Conservation (phyloP, 106 monocot genomes). For the Acorus calamus region DNA sequence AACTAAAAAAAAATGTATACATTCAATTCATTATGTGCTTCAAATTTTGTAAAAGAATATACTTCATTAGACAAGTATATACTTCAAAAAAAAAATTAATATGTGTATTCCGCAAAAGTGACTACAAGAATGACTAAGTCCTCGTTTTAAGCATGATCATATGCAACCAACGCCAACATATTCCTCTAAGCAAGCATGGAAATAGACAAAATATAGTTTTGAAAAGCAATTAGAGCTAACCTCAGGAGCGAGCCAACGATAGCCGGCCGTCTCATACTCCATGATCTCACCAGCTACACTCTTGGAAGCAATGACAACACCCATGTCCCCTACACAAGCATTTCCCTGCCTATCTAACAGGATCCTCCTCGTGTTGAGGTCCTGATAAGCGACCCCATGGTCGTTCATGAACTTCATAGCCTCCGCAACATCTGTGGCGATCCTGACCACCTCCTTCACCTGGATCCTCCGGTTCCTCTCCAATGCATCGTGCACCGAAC, state of each 20-base stretch:
- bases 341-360: constrained; percentile 67
- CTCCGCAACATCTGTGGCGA: constrained; percentile 68
- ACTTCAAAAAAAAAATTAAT: too few species aligned
- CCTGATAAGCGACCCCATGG: constrained; percentile 64
- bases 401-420: constrained; percentile 82
- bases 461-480: constrained; percentile 45
- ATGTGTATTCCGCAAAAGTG: too few species aligned
- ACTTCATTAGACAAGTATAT: too few species aligned
- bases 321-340: constrained; percentile 94
- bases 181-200: too few species aligned
- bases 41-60: too few species aligned
- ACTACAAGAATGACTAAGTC: too few species aligned
- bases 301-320: constrained; percentile 46
- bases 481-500: constrained; percentile 61
- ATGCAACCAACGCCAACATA: too few species aligned
- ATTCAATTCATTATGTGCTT: neutral
- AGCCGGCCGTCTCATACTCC: constrained; percentile 89
- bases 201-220: too few species aligned
- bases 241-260: constrained; percentile 96
- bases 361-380: constrained; percentile 66
- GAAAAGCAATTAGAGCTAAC: constrained; percentile 14
- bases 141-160: too few species aligned
- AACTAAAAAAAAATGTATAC: neutral
- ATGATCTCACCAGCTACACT: constrained; percentile 54
- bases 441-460: constrained; percentile 40